These are phyloP conservation scores for Nicotiana tomentosiformis DNA, from an alignment of 257 asterid genomes.

Conservation along the genomic window DNA sequence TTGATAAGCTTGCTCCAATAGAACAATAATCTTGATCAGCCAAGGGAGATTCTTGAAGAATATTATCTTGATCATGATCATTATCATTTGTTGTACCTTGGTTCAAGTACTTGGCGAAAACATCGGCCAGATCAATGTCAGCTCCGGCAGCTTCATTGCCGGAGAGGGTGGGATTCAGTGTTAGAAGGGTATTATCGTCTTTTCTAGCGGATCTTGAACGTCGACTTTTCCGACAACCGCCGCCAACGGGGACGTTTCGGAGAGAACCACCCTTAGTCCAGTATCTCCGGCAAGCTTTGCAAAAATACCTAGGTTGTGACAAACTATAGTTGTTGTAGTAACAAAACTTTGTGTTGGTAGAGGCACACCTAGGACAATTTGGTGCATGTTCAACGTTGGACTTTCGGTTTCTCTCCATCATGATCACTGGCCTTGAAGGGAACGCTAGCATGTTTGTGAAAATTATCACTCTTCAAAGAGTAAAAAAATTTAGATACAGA, in stretches of 20 bases:
- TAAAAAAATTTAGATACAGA: background rate
- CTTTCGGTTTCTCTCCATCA: conserved; percentile 42
- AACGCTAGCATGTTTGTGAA: conserved; percentile 20
- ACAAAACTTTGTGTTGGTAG: conserved; percentile 80
- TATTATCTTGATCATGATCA: background rate
- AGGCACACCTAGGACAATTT: conserved; percentile 79
- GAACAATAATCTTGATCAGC: conserved; percentile 25
- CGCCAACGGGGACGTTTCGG: conserved; percentile 70
- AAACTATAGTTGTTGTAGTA: conserved; percentile 83
- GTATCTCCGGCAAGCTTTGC: conserved; percentile 70
- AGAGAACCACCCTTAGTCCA: conserved; percentile 92
- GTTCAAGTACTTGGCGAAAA: conserved; percentile 59
- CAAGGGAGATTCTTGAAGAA: background rate
- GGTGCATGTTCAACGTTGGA: conserved; percentile 50
- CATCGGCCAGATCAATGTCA: conserved; percentile 70
- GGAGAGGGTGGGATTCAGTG: background rate
- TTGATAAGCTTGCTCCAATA: conserved; percentile 33
- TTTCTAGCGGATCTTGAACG: conserved; percentile 35
- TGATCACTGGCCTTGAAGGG: conserved; percentile 31
- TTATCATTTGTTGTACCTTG: conserved; percentile 21
- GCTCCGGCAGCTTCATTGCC: conserved; percentile 7
- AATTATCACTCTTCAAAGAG: background rate
- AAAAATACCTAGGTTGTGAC: conserved; percentile 83
- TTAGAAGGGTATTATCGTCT: background rate
- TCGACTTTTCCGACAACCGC: conserved; percentile 72